These are phyloP conservation scores for Sporobolomyces roseus DNA, from an alignment of 768 basidiomycete species.

Conservation along the genomic window DNA sequence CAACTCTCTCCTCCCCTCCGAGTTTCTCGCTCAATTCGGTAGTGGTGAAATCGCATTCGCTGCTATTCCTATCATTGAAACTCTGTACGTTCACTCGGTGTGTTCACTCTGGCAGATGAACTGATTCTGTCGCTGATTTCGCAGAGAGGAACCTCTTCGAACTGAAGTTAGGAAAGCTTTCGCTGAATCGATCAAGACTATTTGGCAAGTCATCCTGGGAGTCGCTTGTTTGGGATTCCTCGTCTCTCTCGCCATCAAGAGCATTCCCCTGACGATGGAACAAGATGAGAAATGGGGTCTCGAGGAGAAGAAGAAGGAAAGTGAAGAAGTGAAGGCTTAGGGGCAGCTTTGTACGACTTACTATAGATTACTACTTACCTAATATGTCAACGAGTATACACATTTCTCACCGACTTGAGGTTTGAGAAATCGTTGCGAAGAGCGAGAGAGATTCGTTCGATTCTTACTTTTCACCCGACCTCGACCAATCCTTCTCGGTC, in stretches of 20 bases:
- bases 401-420: too few relatives aligned
- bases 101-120: too few relatives aligned
- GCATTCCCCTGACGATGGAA: constrained; percentile 45
- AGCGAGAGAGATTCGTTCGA: too few relatives aligned
- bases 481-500: too few relatives aligned
- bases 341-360: too few relatives aligned
- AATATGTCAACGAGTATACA: too few relatives aligned
- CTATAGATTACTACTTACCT: too few relatives aligned
- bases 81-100: constrained; percentile 8
- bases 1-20: constrained; percentile 50
- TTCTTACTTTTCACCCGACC: too few relatives aligned
- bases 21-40: constrained; percentile 49
- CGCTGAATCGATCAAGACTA: constrained; percentile 44
- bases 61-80: constrained; percentile 40
- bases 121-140: too few relatives aligned
- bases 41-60: constrained; percentile 34
- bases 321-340: not conserved
- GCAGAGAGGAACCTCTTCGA: not conserved
- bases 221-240: constrained; percentile 46
- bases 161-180: constrained; percentile 47
- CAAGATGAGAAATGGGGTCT: constrained; percentile 49
- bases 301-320: not conserved
- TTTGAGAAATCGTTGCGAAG: too few relatives aligned
- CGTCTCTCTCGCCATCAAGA: constrained; percentile 46
- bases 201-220: constrained; percentile 49